These are phyloP conservation scores for Cladosporium sp. DNA, from an alignment of 2,329 filamentous ascomycete species.

Conservation along the genomic window DNA sequence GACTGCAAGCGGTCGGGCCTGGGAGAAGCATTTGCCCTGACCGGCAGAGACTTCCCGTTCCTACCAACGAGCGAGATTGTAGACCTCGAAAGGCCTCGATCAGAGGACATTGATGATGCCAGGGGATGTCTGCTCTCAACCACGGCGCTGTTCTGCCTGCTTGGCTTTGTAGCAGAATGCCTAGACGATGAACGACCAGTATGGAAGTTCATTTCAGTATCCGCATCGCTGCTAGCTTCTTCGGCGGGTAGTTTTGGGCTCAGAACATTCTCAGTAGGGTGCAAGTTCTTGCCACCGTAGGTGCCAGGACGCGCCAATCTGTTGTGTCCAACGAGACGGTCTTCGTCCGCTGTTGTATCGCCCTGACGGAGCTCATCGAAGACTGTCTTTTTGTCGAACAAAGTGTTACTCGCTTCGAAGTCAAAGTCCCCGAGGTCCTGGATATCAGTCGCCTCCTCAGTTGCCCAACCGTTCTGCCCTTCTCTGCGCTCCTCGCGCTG, in stretches of 20 bases:
- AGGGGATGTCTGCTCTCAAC: constrained; percentile 38
- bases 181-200: constrained; percentile 36
- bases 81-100: constrained; percentile 29
- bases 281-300: constrained; percentile 77
- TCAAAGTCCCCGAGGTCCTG: constrained; percentile 94
- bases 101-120: constrained; percentile 33
- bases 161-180: constrained; percentile 34
- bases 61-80: constrained; percentile 27
- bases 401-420: constrained; percentile 83
- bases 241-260: constrained; percentile 50
- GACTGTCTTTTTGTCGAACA: constrained; percentile 89
- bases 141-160: constrained; percentile 41
- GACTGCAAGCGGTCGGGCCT: constrained; percentile 33
- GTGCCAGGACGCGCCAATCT: constrained; percentile 57
- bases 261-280: constrained; percentile 88
- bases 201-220: constrained; percentile 37
- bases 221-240: constrained; percentile 35
- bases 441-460: constrained; percentile 91
- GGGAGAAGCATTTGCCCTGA: constrained; percentile 29
- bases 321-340: constrained; percentile 89
- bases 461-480: constrained; percentile 81
- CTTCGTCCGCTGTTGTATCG: constrained; percentile 84
- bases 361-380: constrained; percentile 91
- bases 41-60: constrained; percentile 24
- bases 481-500: constrained; percentile 52